Evolutionary conservation across 2,329 filamentous ascomycete species (phyloP), one percentile per base, ranked within the genome.

Genomic region (Aspergillus hiratsukae): DNA sequence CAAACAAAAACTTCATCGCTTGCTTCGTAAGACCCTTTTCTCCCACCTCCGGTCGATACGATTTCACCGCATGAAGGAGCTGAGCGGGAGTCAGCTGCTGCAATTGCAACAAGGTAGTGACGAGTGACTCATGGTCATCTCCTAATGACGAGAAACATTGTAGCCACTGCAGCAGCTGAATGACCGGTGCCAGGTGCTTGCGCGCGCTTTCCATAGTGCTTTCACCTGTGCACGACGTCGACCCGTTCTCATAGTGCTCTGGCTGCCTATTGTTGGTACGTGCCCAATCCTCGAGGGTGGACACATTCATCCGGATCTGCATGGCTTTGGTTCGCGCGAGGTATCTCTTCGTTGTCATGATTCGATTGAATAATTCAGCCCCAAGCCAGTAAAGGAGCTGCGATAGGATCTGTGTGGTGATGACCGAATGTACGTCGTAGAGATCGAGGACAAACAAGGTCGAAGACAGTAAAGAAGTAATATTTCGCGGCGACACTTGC

Each of bases 291-390:
- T 99, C 94, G 21, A 99, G 79, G 7, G 87, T 88, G 0, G 94
- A 97, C 6, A 99, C 86, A 71, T 99, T 99, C 92, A 99, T 97
- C 63, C 94, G 90, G 65, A 99, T 97, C 72, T 99, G 94, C 94
- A 99, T 99, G 3, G 94, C 94, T 74, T 99, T 99, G 19, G 94
- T 99, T 53, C 94, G 84, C 5, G 94, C 93, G 9, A 99, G 81
- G 68, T 97, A 99, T 71, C 93, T 92, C 62, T 91, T 86, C 68
- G 95, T 97, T 29, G 90, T 93, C 90, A 99, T 96, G 73, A 99
- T 90, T 57, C 93, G 88, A 73, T 99, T 99, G 78, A 99, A 99
- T 8, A 97, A 84, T 75, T 99, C 94, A 0, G 93, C 90, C 6
- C 92, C 90, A 17, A 99, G 82, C 94, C 94, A 99, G 76, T 97